A percentile compares a stretch with the other conserved stretches of the same genome.
Evolutionary conservation across 768 basidiomycete genomes (phyloP).

Genomic region (Lentinula boryana): DNA sequence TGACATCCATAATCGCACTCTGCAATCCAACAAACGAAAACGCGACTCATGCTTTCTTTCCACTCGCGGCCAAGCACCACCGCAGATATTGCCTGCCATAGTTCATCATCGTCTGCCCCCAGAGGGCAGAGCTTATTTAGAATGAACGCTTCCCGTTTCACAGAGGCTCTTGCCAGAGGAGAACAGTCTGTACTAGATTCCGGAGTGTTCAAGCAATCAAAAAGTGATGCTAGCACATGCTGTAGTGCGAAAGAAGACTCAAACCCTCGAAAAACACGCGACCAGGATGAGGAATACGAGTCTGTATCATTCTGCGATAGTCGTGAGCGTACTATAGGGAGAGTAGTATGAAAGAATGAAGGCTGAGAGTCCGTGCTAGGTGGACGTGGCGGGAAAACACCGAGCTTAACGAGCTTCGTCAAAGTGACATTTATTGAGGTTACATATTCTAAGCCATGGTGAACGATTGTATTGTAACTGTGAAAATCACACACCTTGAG

Average conservation of each 20-base stretch:
- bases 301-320: constrained; percentile 19
- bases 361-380: constrained; percentile 54
- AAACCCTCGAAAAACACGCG: constrained; percentile 34
- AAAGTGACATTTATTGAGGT: constrained; percentile 48
- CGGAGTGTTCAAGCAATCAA: constrained; percentile 36
- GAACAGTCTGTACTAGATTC: constrained; percentile 25
- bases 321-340: constrained; percentile 42
- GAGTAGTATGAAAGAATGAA: constrained; percentile 58
- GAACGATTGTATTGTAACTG: constrained; percentile 6
- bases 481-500: constrained; percentile 33
- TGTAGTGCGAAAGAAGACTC: constrained; percentile 49
- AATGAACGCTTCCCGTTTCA: constrained; percentile 58
- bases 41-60: constrained; percentile 49
- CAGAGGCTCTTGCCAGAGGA: constrained; percentile 27
- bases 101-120: constrained; percentile 33
- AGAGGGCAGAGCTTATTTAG: constrained; percentile 46
- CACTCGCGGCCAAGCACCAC: constrained; percentile 54
- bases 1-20: constrained; percentile 22
- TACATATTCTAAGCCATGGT: constrained; percentile 25
- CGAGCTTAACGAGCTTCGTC: constrained; percentile 60
- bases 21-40: constrained; percentile 70
- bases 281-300: constrained; percentile 48
- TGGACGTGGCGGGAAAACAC: constrained; percentile 51
- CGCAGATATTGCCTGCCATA: constrained; percentile 45
- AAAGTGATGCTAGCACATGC: constrained; percentile 53